Conservation (phyloP, 164 flowering plant genomes). For the Stephania japonica region DNA sequence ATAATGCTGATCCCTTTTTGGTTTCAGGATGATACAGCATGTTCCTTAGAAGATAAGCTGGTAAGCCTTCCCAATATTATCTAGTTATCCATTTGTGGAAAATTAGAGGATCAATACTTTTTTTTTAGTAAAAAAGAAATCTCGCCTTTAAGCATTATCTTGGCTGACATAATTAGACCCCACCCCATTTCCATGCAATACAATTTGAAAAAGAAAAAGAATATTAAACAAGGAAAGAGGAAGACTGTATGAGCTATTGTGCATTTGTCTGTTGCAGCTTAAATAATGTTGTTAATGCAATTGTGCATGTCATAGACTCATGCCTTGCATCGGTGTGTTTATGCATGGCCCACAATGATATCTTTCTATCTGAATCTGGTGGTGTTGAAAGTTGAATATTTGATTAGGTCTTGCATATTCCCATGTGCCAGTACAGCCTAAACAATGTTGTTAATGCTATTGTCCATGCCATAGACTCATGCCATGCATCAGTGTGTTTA, state of each 20-base stretch:
- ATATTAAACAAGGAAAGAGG: background rate
- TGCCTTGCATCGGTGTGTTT: background rate
- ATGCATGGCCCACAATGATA: background rate
- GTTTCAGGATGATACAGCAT: constrained; percentile 65
- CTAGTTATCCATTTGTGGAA: background rate
- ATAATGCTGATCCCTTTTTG: background rate
- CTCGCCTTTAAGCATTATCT: background rate
- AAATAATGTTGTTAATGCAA: background rate
- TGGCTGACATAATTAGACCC: background rate
- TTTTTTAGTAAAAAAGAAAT: background rate
- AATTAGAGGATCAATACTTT: background rate
- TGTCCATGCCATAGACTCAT: background rate
- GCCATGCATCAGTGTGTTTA: background rate
- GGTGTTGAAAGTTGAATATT: background rate
- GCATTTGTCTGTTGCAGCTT: background rate
- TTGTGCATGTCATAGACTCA: background rate
- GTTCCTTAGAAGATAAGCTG: constrained; percentile 64
- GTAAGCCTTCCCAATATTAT: constrained; percentile 23
- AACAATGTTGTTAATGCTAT: background rate
- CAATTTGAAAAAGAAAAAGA: too few relatives aligned
- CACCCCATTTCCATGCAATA: background rate
- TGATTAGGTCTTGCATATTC: background rate
- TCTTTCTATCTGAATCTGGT: background rate
- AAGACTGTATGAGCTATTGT: background rate
- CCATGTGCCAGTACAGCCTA: too few relatives aligned